Evolutionary conservation across 225 moss, liverwort and hornwort species (phyloP).

Genomic region (Antitrichia curtipendula): DNA sequence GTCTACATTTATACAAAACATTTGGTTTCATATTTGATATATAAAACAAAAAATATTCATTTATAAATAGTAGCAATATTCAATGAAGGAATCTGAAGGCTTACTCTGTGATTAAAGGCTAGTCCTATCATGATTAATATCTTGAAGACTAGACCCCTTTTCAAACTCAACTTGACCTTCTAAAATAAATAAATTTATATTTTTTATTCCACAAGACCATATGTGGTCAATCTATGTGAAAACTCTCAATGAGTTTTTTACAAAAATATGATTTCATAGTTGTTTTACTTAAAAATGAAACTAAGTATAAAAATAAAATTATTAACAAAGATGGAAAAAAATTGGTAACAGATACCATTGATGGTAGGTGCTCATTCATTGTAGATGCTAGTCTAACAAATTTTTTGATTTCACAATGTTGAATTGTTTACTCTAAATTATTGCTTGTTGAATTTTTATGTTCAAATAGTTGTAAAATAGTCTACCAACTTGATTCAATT

Average conservation of each 20-base stretch:
- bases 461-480: neutral
- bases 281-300: neutral
- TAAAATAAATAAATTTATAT: neutral
- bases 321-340: neutral
- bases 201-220: fast-evolving
- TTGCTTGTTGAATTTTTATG: neutral
- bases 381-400: neutral
- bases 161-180: neutral
- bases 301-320: neutral
- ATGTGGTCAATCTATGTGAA: neutral
- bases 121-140: neutral
- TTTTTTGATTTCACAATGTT: neutral
- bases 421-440: neutral
- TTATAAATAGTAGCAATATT: neutral
- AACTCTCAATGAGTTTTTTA: neutral
- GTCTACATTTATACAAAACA: neutral
- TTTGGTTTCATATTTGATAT: neutral
- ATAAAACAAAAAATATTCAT: neutral
- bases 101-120: neutral
- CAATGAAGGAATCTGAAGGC: neutral
- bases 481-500: neutral
- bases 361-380: neutral
- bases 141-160: fast-evolving
- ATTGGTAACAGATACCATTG: neutral
- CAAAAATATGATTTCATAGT: neutral